These are phyloP conservation scores for Thyridium curvatum DNA, from an alignment of 2,329 filamentous ascomycete species.

Conservation along the genomic window DNA sequence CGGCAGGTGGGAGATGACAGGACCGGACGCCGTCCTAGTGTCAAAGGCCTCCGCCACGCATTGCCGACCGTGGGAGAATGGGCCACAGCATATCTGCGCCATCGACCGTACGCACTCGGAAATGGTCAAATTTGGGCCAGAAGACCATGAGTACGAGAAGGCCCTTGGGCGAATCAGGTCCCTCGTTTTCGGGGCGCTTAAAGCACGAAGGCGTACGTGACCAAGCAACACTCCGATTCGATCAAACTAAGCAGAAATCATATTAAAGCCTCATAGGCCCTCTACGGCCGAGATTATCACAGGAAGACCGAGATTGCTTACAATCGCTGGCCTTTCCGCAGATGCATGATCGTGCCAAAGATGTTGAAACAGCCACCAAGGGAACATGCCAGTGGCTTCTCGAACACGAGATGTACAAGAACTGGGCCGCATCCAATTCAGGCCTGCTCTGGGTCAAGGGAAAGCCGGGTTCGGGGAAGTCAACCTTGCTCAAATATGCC, in stretches of 20 bases:
- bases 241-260: too few relatives aligned
- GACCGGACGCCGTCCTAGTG: conserved; percentile 12
- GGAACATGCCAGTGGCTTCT: conserved; percentile 25
- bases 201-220: too few relatives aligned
- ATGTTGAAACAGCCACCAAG: conserved; percentile 11
- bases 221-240: too few relatives aligned
- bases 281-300: too few relatives aligned
- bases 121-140: conserved; percentile 16
- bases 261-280: too few relatives aligned
- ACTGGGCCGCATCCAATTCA: conserved; percentile 1
- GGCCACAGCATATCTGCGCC: conserved; percentile 13
- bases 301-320: too few relatives aligned
- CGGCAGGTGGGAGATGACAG: conserved; percentile 15
- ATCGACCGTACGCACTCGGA: conserved; percentile 11
- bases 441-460: conserved; percentile 31
- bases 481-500: conserved; percentile 24
- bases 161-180: neutral
- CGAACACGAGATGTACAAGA: conserved; percentile 12
- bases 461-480: conserved; percentile 16
- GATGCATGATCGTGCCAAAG: neutral
- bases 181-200: neutral
- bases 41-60: conserved; percentile 16
- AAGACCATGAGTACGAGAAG: conserved; percentile 12
- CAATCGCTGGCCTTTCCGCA: too few relatives aligned
- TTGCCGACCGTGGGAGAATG: conserved; percentile 14